Evolutionary conservation across 257 asterid genomes (phyloP).

Genomic region (Nyctanthes arbortristis): DNA sequence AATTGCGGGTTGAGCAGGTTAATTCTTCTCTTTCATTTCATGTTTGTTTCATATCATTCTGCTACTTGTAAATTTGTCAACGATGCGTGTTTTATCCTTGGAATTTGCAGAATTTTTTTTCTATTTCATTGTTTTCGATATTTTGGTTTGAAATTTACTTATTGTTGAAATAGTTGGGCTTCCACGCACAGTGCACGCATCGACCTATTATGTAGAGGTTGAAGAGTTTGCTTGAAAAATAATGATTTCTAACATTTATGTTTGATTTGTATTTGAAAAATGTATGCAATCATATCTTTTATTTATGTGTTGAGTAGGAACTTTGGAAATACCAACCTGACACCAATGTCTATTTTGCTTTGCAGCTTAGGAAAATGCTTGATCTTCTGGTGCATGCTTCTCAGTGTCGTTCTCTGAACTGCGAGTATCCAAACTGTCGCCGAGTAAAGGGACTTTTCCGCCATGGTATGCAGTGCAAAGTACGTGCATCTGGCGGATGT

Average conservation of each 20-base stretch:
- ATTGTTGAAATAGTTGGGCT: conserved; percentile 4
- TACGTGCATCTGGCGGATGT: conserved; percentile 94
- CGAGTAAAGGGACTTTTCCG: conserved; percentile 97
- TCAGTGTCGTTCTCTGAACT: conserved; percentile 75
- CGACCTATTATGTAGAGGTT: background rate
- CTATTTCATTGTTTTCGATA: background rate
- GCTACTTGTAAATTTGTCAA: background rate
- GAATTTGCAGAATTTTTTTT: background rate
- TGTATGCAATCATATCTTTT: background rate
- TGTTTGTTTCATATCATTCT: background rate
- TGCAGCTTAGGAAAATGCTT: conserved; percentile 94
- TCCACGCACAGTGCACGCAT: background rate
- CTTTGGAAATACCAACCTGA: background rate
- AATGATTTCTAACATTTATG: background rate
- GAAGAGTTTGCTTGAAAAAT: conserved; percentile 6
- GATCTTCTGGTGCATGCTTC: conserved; percentile 97
- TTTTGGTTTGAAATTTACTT: background rate
- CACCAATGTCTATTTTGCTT: conserved; percentile 22
- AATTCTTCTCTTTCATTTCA: conserved; percentile 17
- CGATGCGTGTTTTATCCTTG: background rate
- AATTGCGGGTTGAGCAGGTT: conserved; percentile 86
- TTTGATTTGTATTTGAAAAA: background rate
- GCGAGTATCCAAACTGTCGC: conserved; percentile 92
- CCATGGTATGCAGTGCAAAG: conserved; percentile 85
- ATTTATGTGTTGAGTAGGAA: background rate